A percentile compares a stretch with the other conserved stretches of the same genome.
phyloP scores from a whole-genome alignment of 2,329 filamentous ascomycete species.

The Colletotrichum agaves region DNA sequence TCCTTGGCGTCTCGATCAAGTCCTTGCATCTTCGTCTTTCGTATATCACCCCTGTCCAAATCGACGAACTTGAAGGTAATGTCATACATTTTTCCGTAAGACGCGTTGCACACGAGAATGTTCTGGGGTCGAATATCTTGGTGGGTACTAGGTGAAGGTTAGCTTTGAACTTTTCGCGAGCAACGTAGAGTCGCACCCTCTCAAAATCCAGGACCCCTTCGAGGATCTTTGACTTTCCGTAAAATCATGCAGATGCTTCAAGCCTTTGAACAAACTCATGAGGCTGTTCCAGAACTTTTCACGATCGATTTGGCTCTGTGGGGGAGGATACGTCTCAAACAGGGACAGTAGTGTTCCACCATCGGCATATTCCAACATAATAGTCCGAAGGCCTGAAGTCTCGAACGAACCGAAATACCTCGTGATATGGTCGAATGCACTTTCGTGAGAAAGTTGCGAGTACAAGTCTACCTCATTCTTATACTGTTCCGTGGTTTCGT shows the following conservation, averaged over 20 bases:
- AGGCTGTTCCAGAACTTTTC: background rate
- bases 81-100: background rate
- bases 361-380: background rate
- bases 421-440: background rate
- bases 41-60: background rate
- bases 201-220: background rate
- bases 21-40: background rate
- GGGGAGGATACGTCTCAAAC: background rate
- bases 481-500: background rate
- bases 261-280: background rate
- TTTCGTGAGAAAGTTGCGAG: background rate
- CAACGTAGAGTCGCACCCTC: background rate
- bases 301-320: background rate
- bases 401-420: conserved; percentile 7
- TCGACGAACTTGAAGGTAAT: background rate
- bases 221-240: background rate
- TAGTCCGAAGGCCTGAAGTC: background rate
- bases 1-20: background rate
- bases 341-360: conserved; percentile 1
- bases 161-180: background rate
- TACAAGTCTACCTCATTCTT: conserved; percentile 3
- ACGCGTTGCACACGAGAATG: background rate
- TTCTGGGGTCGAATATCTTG: conserved; percentile 20
- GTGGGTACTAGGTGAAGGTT: background rate
- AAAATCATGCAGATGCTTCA: background rate